These are phyloP conservation scores for Hypoxylon sp. DNA, from an alignment of 2,329 filamentous ascomycete species.

Conservation along the genomic window DNA sequence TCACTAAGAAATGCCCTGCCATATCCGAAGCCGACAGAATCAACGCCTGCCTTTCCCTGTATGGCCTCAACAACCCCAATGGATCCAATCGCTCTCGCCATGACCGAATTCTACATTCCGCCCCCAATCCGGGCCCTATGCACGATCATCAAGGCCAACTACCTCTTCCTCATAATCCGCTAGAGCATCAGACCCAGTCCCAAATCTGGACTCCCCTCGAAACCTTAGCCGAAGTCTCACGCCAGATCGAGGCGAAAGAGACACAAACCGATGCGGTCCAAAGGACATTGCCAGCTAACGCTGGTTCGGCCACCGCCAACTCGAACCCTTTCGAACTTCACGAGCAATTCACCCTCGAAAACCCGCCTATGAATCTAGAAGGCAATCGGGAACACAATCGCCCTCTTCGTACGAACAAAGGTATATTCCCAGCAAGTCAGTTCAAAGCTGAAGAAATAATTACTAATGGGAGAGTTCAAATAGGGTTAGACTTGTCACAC, in stretches of 20 bases:
- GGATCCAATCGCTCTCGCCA: conserved; percentile 8
- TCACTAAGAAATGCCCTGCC: conserved; percentile 86
- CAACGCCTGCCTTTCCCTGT: conserved; percentile 75
- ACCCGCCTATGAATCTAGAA: conserved; percentile 62
- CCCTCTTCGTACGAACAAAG: conserved; percentile 48
- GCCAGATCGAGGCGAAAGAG: conserved; percentile 75
- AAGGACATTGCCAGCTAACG: conserved; percentile 38
- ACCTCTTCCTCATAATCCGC: neutral
- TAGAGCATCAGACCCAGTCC: conserved; percentile 44
- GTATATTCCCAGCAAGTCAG: conserved; percentile 44
- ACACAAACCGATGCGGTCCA: conserved; percentile 61
- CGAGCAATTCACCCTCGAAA: conserved; percentile 67
- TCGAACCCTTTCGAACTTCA: conserved; percentile 59
- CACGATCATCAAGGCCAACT: too few relatives aligned
- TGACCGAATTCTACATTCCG: conserved; percentile 13
- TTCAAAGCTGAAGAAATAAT: too few relatives aligned
- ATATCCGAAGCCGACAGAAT: conserved; percentile 78
- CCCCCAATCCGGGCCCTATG: conserved; percentile 9
- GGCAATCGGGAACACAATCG: too few relatives aligned
- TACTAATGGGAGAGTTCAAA: too few relatives aligned
- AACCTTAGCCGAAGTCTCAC: conserved; percentile 86
- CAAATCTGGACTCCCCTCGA: conserved; percentile 82
- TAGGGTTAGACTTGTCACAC: too few relatives aligned
- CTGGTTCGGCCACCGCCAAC: conserved; percentile 26
- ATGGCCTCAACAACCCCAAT: conserved; percentile 67